Base-by-base conservation (phyloP, 2,329 filamentous ascomycete genomes). In the Samsoniella hepiali region DNA sequence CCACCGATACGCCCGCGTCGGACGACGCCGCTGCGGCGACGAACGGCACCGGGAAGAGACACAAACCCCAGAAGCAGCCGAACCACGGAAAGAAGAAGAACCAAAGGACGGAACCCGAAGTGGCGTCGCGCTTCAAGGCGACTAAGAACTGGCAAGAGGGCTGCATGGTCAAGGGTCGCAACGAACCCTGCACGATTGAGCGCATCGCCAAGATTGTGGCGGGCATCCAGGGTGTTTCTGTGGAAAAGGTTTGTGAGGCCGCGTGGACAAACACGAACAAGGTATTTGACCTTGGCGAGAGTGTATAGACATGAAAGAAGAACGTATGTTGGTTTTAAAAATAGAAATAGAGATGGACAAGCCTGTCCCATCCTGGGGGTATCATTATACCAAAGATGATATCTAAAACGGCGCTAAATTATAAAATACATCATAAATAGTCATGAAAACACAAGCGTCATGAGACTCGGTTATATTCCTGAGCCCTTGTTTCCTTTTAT, bases 61-160 rank as follows among this genome's bases (percentile, higher is more conserved):
- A 75, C 65, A 74, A 77, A 64, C 69, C 68, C 31, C 72, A 76
- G 60, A 73, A 73, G 49, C 63, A 60, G 44, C 45, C 53, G 13
- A 57, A 62, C 44, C 60, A 62, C 27, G 51, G 51, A 7, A 56
- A 42, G 34, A 82, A 81, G 69, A 82, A 83, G 72, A 78, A 82
- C 53, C 79, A 83, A 68, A 85, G 84, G 70, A n/a, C 51, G 29
- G 81, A 90, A 67, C 81, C 86, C 5, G 88, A 88, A 58, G 85
- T 90, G 1, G 88, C 89, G 0, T 82, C 87, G 59, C 78, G 91
- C 40, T 95, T 89, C 69, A 96, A 91, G 76, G 82, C 88, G 5
- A 90, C 97, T 36, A 99, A 98, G 82, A 98, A 97, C 78, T 99
- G 93, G 89, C 84, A 86, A 51, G 87, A 91, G 70, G 94, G 93